Evolutionary conservation across 148 eudicot genomes (phyloP).

Genomic region (Silene latifolia): DNA sequence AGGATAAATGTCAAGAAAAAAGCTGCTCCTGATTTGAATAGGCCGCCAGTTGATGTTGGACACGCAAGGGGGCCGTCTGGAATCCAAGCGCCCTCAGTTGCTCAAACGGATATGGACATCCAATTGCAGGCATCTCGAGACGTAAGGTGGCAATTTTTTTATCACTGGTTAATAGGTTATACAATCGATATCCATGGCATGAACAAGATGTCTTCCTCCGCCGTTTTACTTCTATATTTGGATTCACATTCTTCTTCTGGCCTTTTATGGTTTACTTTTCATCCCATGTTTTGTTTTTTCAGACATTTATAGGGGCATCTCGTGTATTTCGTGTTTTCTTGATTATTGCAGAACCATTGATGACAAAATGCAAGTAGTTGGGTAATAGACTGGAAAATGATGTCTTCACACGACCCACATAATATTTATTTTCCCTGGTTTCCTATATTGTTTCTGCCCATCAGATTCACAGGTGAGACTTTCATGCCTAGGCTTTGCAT

Average conservation of each 20-base stretch:
- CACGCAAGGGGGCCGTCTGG: constrained; percentile 31
- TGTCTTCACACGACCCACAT: not conserved
- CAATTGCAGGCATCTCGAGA: constrained; percentile 97
- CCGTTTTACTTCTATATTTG: not conserved
- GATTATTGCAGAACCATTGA: not conserved
- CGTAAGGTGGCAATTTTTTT: constrained; percentile 75
- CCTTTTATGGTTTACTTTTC: not conserved
- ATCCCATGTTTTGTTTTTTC: not conserved
- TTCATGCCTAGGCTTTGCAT: not conserved
- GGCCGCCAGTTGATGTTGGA: constrained; percentile 30
- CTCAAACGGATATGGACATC: constrained; percentile 54
- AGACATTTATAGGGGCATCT: not conserved
- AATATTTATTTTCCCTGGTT: not conserved
- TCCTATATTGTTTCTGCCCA: not conserved
- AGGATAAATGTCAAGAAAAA: constrained; percentile 56
- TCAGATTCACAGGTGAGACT: not conserved
- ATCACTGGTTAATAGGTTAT: constrained; percentile 37
- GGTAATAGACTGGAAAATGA: not conserved
- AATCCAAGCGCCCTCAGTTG: constrained; percentile 37
- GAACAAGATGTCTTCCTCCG: constrained; percentile 8
- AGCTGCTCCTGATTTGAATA: constrained; percentile 35
- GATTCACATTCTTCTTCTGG: not conserved
- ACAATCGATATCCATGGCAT: constrained; percentile 12
- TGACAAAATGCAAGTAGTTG: not conserved
- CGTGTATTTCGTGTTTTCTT: constrained; percentile 3